Evolutionary conservation across 1,284 basidiomycete genomes (phyloP), one percentile per base, ranked within the genome.

Genomic region (Marasmius tenuissimus): DNA sequence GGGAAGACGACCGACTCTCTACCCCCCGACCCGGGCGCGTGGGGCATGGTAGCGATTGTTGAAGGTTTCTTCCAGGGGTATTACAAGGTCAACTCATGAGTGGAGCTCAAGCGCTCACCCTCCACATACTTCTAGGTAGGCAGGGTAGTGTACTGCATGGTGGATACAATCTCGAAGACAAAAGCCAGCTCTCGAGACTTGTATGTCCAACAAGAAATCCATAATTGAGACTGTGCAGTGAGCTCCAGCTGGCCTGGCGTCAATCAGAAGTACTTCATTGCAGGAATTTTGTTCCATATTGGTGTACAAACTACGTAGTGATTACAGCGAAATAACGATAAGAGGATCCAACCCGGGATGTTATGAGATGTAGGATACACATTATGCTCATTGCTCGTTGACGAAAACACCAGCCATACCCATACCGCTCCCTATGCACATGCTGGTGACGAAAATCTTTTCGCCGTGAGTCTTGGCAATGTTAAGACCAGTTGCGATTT

Each of bases 401-500:
- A 93, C 91, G 69, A 96, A 91, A n/a, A 96, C 82, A 54, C 81
- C 85, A 35, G 85, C 85, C 86, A 92, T 92, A 58, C 87, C 92
- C 96, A 97, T 97, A 42, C 93, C 94, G 38, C 86, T 88, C 20
- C 96, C 96, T 70, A 98, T 93, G 75, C 97, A 98, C 97, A 98
- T 98, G 69, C 88, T 92, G 1, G 94, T 94, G 51, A 94, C 89
- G 67, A 97, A 94, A 59, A 94, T 76, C 75, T 89, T 91, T 49
- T 82, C 82, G 50, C 80, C 81, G 57, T 86, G 87, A 74, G 93
- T 87, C 81, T 90, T 94, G 39, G 92, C 89, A 65, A 96, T 90
- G 68, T 87, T 87, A 58, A 94, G 77, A 16, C 87, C 94, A 10
- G 94, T 97, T 1, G 92, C 92, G 64, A 97, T 84, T 77, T 97